Evolutionary conservation across 2,329 filamentous ascomycete species (phyloP).

Genomic region (Akanthomyces lecanii): DNA sequence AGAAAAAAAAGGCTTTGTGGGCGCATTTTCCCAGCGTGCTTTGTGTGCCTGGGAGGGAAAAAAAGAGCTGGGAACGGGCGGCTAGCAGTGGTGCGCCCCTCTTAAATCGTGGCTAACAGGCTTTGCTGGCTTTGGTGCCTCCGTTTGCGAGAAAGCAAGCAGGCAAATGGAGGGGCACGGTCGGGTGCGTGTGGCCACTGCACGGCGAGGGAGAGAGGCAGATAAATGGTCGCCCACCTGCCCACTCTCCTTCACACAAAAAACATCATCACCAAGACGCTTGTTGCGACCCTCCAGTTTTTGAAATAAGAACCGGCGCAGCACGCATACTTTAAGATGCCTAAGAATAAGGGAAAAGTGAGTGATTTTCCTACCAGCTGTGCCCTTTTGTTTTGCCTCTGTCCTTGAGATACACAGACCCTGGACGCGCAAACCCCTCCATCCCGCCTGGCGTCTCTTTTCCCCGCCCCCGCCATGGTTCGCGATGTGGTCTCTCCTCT

Average conservation of each 20-base stretch:
- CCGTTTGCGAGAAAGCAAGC: not conserved
- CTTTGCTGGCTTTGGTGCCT: slow-evolving; percentile 1
- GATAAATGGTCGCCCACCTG: slow-evolving; percentile 16
- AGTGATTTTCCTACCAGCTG: slow-evolving; percentile 26
- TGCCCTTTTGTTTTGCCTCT: not conserved
- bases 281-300: slow-evolving; percentile 4
- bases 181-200: not conserved
- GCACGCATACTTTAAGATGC: slow-evolving; percentile 57
- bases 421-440: slow-evolving; percentile 14
- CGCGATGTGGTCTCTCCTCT: not conserved
- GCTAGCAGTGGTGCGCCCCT: slow-evolving; percentile 5
- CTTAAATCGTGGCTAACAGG: not conserved
- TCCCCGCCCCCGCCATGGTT: slow-evolving; percentile 20
- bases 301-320: not conserved
- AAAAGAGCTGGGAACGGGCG: not conserved
- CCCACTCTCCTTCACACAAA: slow-evolving; percentile 14
- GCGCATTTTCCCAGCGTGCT: not conserved
- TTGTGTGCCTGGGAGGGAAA: not conserved
- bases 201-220: not conserved
- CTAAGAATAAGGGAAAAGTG: slow-evolving; percentile 99
- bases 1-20: slow-evolving; percentile 4
- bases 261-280: slow-evolving; percentile 18
- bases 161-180: not conserved
- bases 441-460: not conserved
- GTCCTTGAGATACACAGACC: slow-evolving; percentile 6